phyloP scores from a whole-genome alignment of 352 stramenopile genomes.

The Pythium apleroticum region DNA sequence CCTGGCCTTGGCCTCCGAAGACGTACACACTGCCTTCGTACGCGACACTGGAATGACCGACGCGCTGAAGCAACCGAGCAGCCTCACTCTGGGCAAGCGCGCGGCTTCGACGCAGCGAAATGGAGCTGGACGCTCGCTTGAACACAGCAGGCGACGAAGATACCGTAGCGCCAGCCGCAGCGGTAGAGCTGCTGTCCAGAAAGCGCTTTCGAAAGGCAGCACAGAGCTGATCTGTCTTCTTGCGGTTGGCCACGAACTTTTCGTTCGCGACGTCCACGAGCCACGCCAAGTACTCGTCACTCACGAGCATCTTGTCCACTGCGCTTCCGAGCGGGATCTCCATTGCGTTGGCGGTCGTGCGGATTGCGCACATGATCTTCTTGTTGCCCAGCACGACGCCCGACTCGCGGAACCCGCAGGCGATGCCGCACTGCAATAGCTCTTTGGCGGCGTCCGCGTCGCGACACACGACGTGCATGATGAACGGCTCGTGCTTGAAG shows the following conservation, averaged over 20 bases:
- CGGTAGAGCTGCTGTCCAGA: conserved; percentile 1
- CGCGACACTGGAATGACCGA: conserved; percentile 63
- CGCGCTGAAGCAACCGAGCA: conserved; percentile 39
- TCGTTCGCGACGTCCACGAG: conserved; percentile 82
- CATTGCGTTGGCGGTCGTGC: conserved; percentile 83
- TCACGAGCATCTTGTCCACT: conserved; percentile 53
- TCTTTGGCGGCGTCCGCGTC: conserved; percentile 74
- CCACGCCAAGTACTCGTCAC: conserved; percentile 68
- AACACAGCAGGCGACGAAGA: not conserved
- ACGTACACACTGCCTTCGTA: conserved; percentile 48
- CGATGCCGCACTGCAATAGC: conserved; percentile 81
- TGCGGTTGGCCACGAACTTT: conserved; percentile 80
- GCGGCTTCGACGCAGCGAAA: conserved; percentile 24
- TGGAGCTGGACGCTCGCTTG: conserved; percentile 20
- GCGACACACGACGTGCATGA: conserved; percentile 90
- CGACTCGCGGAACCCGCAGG: conserved; percentile 86
- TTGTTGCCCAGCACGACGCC: conserved; percentile 87
- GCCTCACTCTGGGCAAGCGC: conserved; percentile 14
- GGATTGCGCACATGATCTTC: conserved; percentile 90
- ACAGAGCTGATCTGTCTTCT: conserved; percentile 71
- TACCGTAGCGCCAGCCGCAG: not conserved
- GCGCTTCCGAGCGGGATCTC: conserved; percentile 81
- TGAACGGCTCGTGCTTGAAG: conserved; percentile 92
- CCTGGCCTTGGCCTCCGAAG: conserved; percentile 70
- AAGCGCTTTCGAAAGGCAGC: conserved; percentile 56